Evolutionary conservation across 2,329 filamentous ascomycete genomes (phyloP).

Genomic region (Penicillium sclerotigenum): DNA sequence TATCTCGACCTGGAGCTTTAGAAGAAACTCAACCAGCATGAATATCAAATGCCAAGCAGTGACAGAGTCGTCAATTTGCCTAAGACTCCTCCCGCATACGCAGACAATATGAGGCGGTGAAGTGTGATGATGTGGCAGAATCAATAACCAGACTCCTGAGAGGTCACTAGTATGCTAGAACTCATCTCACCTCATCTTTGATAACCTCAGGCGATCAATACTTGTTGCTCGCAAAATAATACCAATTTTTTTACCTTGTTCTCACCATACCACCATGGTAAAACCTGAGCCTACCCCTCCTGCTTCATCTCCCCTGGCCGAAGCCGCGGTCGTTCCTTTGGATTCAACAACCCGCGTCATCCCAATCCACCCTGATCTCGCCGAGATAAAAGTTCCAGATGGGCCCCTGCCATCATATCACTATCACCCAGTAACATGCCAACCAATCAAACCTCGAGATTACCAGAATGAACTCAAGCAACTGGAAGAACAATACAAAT

Average conservation of each 20-base stretch:
- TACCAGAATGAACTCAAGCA: slow-evolving; percentile 32
- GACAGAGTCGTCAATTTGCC: slow-evolving; percentile 5
- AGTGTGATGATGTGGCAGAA: slow-evolving; percentile 16
- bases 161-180: neutral
- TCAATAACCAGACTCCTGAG: neutral
- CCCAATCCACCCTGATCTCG: slow-evolving; percentile 39
- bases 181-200: neutral
- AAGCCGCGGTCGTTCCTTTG: slow-evolving; percentile 30
- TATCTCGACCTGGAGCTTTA: slow-evolving; percentile 1
- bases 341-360: slow-evolving; percentile 37
- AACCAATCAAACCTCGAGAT: slow-evolving; percentile 32
- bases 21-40: neutral
- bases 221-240: too few relatives aligned
- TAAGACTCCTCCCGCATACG: slow-evolving; percentile 14
- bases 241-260: neutral
- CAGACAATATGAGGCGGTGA: slow-evolving; percentile 16
- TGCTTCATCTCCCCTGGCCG: slow-evolving; percentile 36
- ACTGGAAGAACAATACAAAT: slow-evolving; percentile 37
- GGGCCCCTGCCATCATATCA: slow-evolving; percentile 32
- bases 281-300: slow-evolving; percentile 32
- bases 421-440: slow-evolving; percentile 42
- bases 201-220: neutral
- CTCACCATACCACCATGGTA: slow-evolving; percentile 5
- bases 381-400: slow-evolving; percentile 40
- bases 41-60: slow-evolving; percentile 6